These are phyloP conservation scores for Phytophthora fragariaefolia DNA, from an alignment of 352 stramenopile species.

Conservation along the genomic window DNA sequence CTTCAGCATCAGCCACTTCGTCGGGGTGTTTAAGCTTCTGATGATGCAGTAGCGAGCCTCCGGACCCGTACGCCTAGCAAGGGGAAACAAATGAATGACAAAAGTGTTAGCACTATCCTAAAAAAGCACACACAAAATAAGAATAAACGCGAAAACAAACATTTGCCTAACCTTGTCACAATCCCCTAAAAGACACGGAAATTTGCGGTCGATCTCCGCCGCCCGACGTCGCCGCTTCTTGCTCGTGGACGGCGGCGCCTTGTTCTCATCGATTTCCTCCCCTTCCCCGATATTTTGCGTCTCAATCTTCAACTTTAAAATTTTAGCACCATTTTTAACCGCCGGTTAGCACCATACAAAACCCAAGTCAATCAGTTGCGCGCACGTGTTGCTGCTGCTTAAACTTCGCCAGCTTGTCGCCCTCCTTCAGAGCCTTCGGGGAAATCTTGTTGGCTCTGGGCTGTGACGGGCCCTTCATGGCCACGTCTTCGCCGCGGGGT, in stretches of 20 bases:
- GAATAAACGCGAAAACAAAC: too few species aligned
- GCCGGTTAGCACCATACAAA: constrained; percentile 5
- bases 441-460: constrained; percentile 11
- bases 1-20: constrained; percentile 34
- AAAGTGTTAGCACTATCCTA: constrained; percentile 2
- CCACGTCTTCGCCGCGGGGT: constrained; percentile 12
- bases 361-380: background rate
- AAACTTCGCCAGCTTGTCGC: constrained; percentile 46
- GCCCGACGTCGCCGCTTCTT: constrained; percentile 81
- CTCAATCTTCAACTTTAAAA: constrained; percentile 61
- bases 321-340: constrained; percentile 3
- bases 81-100: constrained; percentile 7
- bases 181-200: constrained; percentile 43
- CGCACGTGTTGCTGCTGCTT: constrained; percentile 63
- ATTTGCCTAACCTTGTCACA: constrained; percentile 56
- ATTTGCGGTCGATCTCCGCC: constrained; percentile 87
- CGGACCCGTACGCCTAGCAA: constrained; percentile 74
- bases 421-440: background rate
- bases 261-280: constrained; percentile 28
- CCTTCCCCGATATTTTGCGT: constrained; percentile 42
- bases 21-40: constrained; percentile 79
- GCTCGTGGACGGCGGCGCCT: constrained; percentile 41
- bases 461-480: constrained; percentile 25
- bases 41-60: constrained; percentile 82
- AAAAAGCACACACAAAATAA: background rate